phyloP scores from a whole-genome alignment of 768 basidiomycete species.

The Cystoderma amianthinum region DNA sequence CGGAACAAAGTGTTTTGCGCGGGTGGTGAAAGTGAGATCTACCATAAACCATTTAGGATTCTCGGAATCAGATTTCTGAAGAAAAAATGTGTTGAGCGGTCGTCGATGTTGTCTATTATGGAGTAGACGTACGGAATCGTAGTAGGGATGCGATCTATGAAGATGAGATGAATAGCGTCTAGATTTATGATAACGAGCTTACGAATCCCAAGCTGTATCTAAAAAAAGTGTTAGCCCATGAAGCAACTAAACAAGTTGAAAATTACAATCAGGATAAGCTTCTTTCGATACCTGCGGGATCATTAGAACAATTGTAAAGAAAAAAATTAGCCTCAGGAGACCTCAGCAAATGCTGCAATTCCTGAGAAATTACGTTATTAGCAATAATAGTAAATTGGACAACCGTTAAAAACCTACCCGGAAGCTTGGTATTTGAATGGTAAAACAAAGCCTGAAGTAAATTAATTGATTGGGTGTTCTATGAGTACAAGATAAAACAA shows the following conservation, averaged over 20 bases:
- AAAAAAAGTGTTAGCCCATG: background rate
- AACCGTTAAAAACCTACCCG: constrained; percentile 62
- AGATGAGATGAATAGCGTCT: constrained; percentile 4
- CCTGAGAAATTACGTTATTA: no score
- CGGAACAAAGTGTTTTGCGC: constrained; percentile 70
- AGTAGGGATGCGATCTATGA: constrained; percentile 67
- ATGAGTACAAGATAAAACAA: no score
- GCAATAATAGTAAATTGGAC: no score
- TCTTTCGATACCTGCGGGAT: constrained; percentile 64
- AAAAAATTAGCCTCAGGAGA: constrained; percentile 19
- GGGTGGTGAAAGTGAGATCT: constrained; percentile 59
- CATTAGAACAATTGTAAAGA: background rate
- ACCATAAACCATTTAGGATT: constrained; percentile 95
- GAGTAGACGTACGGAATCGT: constrained; percentile 47
- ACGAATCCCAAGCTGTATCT: constrained; percentile 94
- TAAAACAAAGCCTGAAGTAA: constrained; percentile 68
- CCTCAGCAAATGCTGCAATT: constrained; percentile 78
- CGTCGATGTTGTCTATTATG: background rate
- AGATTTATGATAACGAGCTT: constrained; percentile 15
- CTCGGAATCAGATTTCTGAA: constrained; percentile 68
- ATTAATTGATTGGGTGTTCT: no score
- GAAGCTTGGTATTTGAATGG: constrained; percentile 80
- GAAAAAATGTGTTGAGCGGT: background rate
- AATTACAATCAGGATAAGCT: constrained; percentile 87
- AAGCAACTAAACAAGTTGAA: background rate